Evolutionary conservation across 1,139 yeast species (phyloP).

Genomic region (Taiozyma sp.): DNA sequence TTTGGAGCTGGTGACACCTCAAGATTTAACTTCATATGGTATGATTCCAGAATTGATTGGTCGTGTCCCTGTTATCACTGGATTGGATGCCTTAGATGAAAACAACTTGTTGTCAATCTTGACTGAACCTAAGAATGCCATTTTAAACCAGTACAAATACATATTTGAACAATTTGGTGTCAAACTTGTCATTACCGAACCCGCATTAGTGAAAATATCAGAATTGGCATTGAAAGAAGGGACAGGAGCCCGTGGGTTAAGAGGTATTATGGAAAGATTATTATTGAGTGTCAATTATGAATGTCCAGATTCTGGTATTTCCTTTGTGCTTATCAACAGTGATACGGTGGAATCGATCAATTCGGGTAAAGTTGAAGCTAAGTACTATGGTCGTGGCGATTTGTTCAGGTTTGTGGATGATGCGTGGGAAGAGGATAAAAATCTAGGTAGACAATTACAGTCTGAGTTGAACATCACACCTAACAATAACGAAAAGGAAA

Average conservation of each 20-base stretch:
- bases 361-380: constrained; percentile 33
- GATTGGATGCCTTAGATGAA: constrained; percentile 38
- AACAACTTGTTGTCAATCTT: constrained; percentile 41
- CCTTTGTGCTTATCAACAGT: constrained; percentile 38
- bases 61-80: constrained; percentile 46
- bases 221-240: constrained; percentile 40
- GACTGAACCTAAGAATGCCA: constrained; percentile 47
- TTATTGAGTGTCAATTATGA: constrained; percentile 47
- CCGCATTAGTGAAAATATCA: constrained; percentile 42
- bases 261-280: constrained; percentile 46
- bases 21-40: constrained; percentile 43
- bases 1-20: constrained; percentile 38
- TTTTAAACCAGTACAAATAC: constrained; percentile 43
- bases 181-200: constrained; percentile 38
- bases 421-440: constrained; percentile 33
- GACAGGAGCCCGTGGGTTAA: constrained; percentile 52
- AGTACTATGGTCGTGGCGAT: constrained; percentile 39
- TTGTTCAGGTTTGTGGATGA: constrained; percentile 31
- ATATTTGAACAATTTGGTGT: constrained; percentile 46
- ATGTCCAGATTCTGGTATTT: constrained; percentile 46
- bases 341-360: constrained; percentile 33
- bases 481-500: background rate
- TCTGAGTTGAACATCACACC: constrained; percentile 7
- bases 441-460: constrained; percentile 8
- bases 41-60: constrained; percentile 52